Conservation (phyloP, 2,329 filamentous ascomycete species). For the Kalaharituber pfeilii region DNA sequence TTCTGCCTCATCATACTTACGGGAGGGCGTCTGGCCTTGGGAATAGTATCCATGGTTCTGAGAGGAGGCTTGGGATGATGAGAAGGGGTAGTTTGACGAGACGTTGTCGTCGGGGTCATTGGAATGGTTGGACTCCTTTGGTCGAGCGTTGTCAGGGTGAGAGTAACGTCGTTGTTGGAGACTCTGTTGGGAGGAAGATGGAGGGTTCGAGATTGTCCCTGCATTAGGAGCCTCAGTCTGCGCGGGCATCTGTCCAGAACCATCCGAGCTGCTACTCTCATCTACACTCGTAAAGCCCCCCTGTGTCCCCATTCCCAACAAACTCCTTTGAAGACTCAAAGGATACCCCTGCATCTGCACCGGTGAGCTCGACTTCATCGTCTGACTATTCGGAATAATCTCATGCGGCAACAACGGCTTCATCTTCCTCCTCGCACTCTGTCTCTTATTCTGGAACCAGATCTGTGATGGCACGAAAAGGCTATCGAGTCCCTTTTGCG, state of each 20-base stretch:
- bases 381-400: constrained; percentile 18
- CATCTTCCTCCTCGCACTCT: constrained; percentile 20
- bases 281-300: neutral
- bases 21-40: neutral
- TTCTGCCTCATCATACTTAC: neutral
- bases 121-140: neutral
- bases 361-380: neutral
- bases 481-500: neutral
- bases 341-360: neutral
- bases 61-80: neutral
- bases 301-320: too few species aligned
- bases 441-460: constrained; percentile 24
- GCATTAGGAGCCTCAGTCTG: too few species aligned
- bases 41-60: constrained; percentile 1
- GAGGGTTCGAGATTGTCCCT: neutral
- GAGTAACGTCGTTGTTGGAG: too few species aligned
- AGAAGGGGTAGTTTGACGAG: neutral
- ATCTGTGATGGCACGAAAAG: constrained; percentile 12
- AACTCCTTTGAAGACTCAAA: too few species aligned
- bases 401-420: constrained; percentile 23
- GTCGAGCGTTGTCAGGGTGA: too few species aligned
- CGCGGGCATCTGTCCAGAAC: too few species aligned
- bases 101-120: neutral
- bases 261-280: neutral
- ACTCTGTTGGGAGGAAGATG: neutral